Conservation (phyloP, 768 basidiomycete species). For the Tricholoma bakamatsutake region DNA sequence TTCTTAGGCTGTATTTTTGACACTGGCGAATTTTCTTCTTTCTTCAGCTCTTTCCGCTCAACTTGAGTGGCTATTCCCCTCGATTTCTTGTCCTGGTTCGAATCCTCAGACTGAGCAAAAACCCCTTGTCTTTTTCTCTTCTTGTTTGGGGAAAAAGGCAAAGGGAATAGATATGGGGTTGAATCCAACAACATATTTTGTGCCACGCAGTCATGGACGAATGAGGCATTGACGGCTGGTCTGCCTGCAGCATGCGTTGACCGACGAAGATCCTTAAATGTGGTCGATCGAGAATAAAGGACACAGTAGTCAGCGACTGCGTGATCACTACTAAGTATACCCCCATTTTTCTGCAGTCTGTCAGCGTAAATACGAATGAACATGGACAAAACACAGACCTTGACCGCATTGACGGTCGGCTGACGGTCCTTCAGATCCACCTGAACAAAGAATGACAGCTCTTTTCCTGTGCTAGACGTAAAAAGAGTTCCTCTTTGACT, state of each 20-base stretch:
- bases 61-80: conserved; percentile 8
- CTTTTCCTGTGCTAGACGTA: conserved; percentile 31
- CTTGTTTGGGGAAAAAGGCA: conserved; percentile 10
- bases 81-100: conserved; percentile 7
- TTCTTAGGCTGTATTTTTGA: background rate
- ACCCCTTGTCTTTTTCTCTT: conserved; percentile 17
- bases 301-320: conserved; percentile 56
- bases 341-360: conserved; percentile 54
- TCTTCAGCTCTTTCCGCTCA: conserved; percentile 12
- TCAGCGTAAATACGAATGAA: background rate
- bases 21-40: conserved; percentile 1
- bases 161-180: conserved; percentile 37
- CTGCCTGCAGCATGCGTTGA: conserved; percentile 31
- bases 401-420: conserved; percentile 47
- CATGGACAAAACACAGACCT: conserved; percentile 34
- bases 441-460: conserved; percentile 59
- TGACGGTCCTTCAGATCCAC: conserved; percentile 55
- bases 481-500: conserved; percentile 35
- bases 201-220: conserved; percentile 47
- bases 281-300: conserved; percentile 44
- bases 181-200: conserved; percentile 38
- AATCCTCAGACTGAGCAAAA: background rate
- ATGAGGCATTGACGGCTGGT: conserved; percentile 45
- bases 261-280: conserved; percentile 40
- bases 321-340: conserved; percentile 49